These are phyloP conservation scores for Strobilomyces confusus DNA, from an alignment of 768 basidiomycete species.

Conservation along the genomic window DNA sequence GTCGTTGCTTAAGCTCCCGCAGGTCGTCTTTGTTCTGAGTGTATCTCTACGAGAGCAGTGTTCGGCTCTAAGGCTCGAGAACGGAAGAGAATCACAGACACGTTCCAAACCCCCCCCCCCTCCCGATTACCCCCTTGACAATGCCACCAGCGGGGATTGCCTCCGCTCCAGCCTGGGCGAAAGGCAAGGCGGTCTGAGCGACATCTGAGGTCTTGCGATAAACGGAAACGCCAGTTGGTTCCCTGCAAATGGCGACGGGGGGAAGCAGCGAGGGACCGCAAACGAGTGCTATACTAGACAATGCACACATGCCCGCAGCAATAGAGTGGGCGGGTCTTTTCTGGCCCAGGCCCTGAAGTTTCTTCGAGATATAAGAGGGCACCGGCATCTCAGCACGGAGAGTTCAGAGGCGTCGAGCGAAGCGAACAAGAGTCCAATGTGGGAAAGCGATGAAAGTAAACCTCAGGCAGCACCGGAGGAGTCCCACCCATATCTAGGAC, in stretches of 20 bases:
- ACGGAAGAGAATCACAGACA: background rate
- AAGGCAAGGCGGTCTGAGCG: background rate
- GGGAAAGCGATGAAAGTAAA: too few species aligned
- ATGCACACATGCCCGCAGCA: background rate
- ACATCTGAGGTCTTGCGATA: background rate
- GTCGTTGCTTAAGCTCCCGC: background rate
- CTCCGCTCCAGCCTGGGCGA: background rate
- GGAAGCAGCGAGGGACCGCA: constrained; percentile 38
- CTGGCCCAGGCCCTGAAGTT: background rate
- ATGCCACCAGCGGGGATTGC: background rate
- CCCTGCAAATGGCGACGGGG: constrained; percentile 22
- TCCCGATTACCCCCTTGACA: background rate
- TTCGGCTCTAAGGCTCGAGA: background rate
- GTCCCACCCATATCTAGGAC: too few species aligned
- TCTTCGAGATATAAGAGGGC: background rate
- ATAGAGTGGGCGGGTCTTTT: background rate
- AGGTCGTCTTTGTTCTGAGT: background rate
- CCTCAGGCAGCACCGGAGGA: too few species aligned
- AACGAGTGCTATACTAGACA: background rate
- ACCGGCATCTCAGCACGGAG: background rate
- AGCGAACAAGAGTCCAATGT: too few species aligned
- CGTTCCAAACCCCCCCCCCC: background rate
- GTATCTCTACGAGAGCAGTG: background rate
- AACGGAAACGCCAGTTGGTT: constrained; percentile 18
- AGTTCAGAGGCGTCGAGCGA: too few species aligned